Conservation (phyloP, 257 asterid species). For the Galeopsis tetrahit region DNA sequence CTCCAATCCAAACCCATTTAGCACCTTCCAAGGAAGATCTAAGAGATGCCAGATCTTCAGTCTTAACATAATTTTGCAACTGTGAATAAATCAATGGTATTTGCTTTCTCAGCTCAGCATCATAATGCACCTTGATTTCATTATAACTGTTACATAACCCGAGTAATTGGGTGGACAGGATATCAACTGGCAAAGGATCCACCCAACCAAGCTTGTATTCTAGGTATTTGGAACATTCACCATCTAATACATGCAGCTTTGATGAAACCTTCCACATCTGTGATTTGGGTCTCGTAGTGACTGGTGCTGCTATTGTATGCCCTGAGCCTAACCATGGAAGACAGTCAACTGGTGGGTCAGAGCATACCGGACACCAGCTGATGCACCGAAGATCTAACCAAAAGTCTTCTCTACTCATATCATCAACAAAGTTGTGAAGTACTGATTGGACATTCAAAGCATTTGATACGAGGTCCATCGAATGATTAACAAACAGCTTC, state of each 20-base stretch:
- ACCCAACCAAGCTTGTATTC: conserved; percentile 84
- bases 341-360: conserved; percentile 67
- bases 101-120: conserved; percentile 67
- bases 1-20: conserved; percentile 97
- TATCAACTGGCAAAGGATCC: conserved; percentile 54
- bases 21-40: conserved; percentile 63
- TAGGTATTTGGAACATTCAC: conserved; percentile 70
- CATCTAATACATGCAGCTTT: conserved; percentile 72
- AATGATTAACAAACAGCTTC: conserved; percentile 38
- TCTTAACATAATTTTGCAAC: conserved; percentile 66
- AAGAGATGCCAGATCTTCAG: conserved; percentile 54
- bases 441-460: conserved; percentile 45
- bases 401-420: conserved; percentile 61
- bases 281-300: conserved; percentile 72
- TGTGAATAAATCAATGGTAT: conserved; percentile 71
- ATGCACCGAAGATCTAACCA: conserved; percentile 71
- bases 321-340: conserved; percentile 78
- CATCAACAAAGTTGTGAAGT: conserved; percentile 60
- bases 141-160: conserved; percentile 64
- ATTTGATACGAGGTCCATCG: conserved; percentile 45
- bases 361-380: conserved; percentile 88
- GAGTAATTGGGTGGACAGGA: conserved; percentile 71
- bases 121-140: conserved; percentile 50
- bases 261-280: conserved; percentile 93
- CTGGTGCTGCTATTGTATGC: conserved; percentile 65